Conservation (phyloP, 1,139 yeast genomes). For the Saccharomyces hybrid region DNA sequence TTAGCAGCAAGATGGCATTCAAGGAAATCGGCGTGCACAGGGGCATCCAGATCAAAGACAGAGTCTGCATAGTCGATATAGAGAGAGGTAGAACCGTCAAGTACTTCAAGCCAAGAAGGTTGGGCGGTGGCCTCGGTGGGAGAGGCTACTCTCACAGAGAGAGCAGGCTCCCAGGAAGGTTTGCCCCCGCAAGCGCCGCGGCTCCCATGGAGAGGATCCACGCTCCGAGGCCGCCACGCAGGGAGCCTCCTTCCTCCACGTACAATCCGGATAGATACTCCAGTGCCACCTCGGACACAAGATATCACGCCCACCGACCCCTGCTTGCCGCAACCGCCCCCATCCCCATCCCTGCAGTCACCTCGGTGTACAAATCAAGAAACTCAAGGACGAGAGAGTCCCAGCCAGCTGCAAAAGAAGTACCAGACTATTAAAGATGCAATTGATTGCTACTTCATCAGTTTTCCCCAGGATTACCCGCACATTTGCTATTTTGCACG, state of each 20-base stretch:
- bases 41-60: constrained; percentile 44
- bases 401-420: background rate
- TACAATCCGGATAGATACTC: constrained; percentile 2
- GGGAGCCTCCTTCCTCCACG: background rate
- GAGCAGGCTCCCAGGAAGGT: background rate
- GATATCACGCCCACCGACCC: background rate
- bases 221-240: background rate
- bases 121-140: constrained; percentile 73
- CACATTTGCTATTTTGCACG: background rate
- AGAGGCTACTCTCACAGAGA: constrained; percentile 39
- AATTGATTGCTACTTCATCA: background rate
- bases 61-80: constrained; percentile 65
- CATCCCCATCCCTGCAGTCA: background rate
- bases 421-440: background rate
- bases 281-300: background rate
- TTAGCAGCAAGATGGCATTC: constrained; percentile 39
- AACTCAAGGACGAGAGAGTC: background rate
- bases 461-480: background rate
- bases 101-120: constrained; percentile 71
- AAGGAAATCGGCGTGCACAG: constrained; percentile 37
- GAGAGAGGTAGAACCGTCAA: constrained; percentile 74
- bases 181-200: background rate
- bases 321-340: background rate
- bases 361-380: background rate
- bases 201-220: constrained; percentile 3